Base-by-base conservation (phyloP, 1,139 yeast genomes). In the Magnusiomyces tetraspermus region DNA sequence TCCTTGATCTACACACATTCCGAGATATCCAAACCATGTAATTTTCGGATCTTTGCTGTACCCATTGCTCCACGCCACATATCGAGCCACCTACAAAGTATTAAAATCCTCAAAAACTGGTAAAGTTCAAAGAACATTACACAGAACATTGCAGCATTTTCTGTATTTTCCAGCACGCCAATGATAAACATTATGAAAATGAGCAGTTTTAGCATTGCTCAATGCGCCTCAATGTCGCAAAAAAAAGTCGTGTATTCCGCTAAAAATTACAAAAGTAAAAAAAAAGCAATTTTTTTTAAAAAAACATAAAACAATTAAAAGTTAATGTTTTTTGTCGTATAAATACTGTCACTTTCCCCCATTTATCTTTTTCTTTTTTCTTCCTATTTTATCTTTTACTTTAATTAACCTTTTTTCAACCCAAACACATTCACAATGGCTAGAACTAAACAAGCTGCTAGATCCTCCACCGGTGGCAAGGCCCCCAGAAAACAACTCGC, bases 401-500 rank as follows among this genome's bases (percentile, higher is more conserved):
- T 21, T 40, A 36, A 26, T 17, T 21, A 37, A n/a, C 36, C 40
- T 45, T 22, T 48, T 51, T 33, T 37, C 21, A 38, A 21, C 33
- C 36, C 51, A 23, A n/a, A 31, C 26, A 36, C 21, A 31, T 17
- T 22, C 59, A 74, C 61, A 75, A 89, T 89, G 97, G 97, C 97
- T 74, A 89, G 97, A 85, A 89, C 96, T 63, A 89, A 90, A 78
- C 96, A 90, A 81, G 89, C 97, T 63, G 96, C 97, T 71, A 87
- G 97, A 85, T 89, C 90, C 77, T 88, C 97, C 67, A 88, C 96
- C 71, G 96, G 96, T 84, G 97, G 97, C 79, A 90, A 90, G 77
- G 97, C 97, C 62, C 97, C 97, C 82, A 87, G 97, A 85, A 90
- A 90, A 80, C 96, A 89, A 78, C 82, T 90, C 71, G 97, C 97